These are phyloP conservation scores for Kluyveromyces nonfermentans DNA, from an alignment of 805 yeast genomes.

Conservation along the genomic window DNA sequence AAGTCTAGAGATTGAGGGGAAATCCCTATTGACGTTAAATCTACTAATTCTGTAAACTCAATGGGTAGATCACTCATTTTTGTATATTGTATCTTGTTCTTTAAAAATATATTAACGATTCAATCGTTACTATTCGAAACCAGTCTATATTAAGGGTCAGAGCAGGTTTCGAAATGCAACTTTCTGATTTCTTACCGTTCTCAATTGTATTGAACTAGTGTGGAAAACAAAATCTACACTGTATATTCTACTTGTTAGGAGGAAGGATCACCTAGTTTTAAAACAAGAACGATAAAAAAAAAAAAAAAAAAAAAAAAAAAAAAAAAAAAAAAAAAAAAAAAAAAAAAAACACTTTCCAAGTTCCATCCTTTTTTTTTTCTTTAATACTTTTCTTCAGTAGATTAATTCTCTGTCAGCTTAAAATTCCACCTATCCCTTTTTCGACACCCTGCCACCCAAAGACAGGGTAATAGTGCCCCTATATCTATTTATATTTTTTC, in stretches of 20 bases:
- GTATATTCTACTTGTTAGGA: too few relatives aligned
- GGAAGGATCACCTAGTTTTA: too few relatives aligned
- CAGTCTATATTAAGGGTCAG: not conserved
- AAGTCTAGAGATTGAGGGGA: conserved; percentile 79
- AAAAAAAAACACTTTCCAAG: not conserved
- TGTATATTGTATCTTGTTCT: not conserved
- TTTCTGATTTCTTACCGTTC: not conserved
- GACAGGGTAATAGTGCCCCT: not conserved
- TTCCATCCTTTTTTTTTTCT: not conserved
- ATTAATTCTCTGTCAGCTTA: too few relatives aligned
- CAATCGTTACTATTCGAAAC: not conserved
- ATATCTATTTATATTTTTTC: too few relatives aligned
- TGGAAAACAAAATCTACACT: not conserved
- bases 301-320: too few relatives aligned
- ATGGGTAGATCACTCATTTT: conserved; percentile 79
- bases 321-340: too few relatives aligned
- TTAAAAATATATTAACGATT: not conserved
- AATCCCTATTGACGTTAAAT: conserved; percentile 78
- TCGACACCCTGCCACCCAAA: too few relatives aligned
- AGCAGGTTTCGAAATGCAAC: not conserved
- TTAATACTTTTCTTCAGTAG: too few relatives aligned
- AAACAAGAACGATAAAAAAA: too few relatives aligned
- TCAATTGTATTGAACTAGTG: not conserved
- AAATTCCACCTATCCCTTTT: too few relatives aligned
- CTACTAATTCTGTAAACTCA: conserved; percentile 91